Evolutionary conservation across 106 monocot species (phyloP).

Genomic region (Vanilla planifolia): DNA sequence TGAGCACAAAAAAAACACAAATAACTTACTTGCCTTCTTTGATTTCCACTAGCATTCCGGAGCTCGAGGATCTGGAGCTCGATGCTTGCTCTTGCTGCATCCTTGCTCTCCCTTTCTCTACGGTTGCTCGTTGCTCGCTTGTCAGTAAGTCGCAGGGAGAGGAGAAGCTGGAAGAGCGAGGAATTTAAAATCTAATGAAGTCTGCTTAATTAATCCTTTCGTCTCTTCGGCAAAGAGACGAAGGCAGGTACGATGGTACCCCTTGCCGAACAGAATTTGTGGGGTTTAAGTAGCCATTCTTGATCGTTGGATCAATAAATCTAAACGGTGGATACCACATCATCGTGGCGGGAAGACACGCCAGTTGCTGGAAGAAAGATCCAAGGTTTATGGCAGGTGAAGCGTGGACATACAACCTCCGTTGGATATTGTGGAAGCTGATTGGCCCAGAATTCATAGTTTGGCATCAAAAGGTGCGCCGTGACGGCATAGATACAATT

Average conservation of each 20-base stretch:
- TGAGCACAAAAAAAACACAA: background rate
- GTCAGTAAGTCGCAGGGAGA: background rate
- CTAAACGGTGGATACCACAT: background rate
- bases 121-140: too few relatives aligned
- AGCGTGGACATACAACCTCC: background rate
- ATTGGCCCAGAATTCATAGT: too few relatives aligned
- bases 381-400: background rate
- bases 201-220: background rate
- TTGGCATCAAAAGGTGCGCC: too few relatives aligned
- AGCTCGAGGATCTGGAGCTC: conserved; percentile 7
- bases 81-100: conserved; percentile 7
- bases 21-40: background rate
- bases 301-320: background rate
- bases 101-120: background rate
- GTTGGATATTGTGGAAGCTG: too few relatives aligned
- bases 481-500: too few relatives aligned
- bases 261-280: background rate
- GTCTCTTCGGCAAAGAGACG: conserved; percentile 1
- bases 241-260: background rate
- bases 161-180: too few relatives aligned
- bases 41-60: background rate
- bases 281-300: background rate
- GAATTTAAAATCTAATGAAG: background rate
- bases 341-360: background rate
- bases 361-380: background rate